A percentile compares a stretch with the other conserved stretches of the same genome.
Evolutionary conservation across 2,329 filamentous ascomycete genomes (phyloP).

Genomic region (Didymella pomorum): DNA sequence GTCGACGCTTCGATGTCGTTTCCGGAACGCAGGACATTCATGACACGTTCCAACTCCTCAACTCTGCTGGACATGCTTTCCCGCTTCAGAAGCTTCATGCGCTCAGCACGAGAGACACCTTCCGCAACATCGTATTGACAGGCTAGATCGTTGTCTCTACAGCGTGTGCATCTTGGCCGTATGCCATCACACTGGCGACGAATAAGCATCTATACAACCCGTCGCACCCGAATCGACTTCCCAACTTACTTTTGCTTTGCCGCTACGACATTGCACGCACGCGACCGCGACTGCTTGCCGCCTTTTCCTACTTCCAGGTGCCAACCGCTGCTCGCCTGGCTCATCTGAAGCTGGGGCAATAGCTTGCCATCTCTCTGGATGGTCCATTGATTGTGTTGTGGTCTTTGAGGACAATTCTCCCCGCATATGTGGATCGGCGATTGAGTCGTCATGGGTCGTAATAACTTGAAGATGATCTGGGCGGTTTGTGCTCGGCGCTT

Average conservation of each 20-base stretch:
- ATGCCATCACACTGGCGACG: conserved; percentile 32
- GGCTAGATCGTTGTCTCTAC: conserved; percentile 27
- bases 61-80: conserved; percentile 29
- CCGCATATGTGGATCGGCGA: conserved; percentile 19
- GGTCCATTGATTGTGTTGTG: conserved; percentile 27
- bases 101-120: conserved; percentile 36
- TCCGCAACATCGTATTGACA: conserved; percentile 39
- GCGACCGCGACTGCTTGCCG: conserved; percentile 36
- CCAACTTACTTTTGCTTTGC: conserved; percentile 36
- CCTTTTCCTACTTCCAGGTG: conserved; percentile 29
- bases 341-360: conserved; percentile 38
- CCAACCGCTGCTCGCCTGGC: conserved; percentile 28
- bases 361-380: conserved; percentile 33
- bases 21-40: conserved; percentile 29
- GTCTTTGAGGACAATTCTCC: conserved; percentile 1
- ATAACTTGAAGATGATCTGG: conserved; percentile 3
- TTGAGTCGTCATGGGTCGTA: conserved; percentile 13
- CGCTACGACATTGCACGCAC: conserved; percentile 34
- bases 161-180: conserved; percentile 33
- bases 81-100: conserved; percentile 36
- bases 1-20: conserved; percentile 33
- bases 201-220: conserved; percentile 9
- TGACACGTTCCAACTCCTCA: conserved; percentile 34
- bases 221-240: background rate
- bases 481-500: conserved; percentile 3